Percentiles rank a stretch among this genome's conserved stretches.
phyloP scores from a whole-genome alignment of 78 protist genomes.

The Pelomyxa schiedti region DNA sequence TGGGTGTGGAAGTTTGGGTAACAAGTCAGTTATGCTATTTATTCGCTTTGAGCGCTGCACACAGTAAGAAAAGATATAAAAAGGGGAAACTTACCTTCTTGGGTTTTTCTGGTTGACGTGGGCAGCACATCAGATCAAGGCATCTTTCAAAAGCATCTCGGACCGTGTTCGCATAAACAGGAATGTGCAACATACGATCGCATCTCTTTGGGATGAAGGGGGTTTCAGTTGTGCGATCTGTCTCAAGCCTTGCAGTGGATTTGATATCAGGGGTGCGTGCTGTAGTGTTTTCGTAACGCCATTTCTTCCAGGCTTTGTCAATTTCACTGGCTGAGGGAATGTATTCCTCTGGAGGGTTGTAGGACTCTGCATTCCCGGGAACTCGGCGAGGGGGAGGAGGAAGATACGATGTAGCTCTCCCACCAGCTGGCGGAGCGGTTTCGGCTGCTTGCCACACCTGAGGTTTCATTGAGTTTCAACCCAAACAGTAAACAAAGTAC shows the following conservation, averaged over 20 bases:
- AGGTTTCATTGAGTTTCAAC: too few relatives aligned
- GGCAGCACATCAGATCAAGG: slow-evolving; percentile 73
- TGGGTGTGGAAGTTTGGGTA: slow-evolving; percentile 74
- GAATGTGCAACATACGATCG: slow-evolving; percentile 53
- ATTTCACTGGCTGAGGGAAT: slow-evolving; percentile 29
- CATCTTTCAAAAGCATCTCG: slow-evolving; percentile 81
- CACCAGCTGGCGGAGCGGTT: too few relatives aligned
- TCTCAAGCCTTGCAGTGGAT: too few relatives aligned
- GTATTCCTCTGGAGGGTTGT: slow-evolving; percentile 85
- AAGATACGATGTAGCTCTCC: too few relatives aligned
- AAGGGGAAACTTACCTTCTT: neutral
- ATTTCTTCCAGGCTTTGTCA: slow-evolving; percentile 10
- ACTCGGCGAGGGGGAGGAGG: neutral
- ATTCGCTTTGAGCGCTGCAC: neutral
- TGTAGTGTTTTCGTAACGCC: too few relatives aligned
- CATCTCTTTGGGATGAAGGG: slow-evolving; percentile 17
- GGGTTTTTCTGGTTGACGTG: slow-evolving; percentile 43
- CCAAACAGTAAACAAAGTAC: too few relatives aligned
- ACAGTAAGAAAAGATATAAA: too few relatives aligned
- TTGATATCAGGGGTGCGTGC: too few relatives aligned
- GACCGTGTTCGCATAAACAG: slow-evolving; percentile 30
- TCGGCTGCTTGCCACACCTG: too few relatives aligned
- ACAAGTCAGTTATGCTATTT: neutral
- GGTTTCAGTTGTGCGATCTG: too few relatives aligned
- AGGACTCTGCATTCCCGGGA: slow-evolving; percentile 57